Evolutionary conservation across 352 stramenopile species (phyloP), one percentile per base, ranked within the genome.

Genomic region (Pythium sp.): DNA sequence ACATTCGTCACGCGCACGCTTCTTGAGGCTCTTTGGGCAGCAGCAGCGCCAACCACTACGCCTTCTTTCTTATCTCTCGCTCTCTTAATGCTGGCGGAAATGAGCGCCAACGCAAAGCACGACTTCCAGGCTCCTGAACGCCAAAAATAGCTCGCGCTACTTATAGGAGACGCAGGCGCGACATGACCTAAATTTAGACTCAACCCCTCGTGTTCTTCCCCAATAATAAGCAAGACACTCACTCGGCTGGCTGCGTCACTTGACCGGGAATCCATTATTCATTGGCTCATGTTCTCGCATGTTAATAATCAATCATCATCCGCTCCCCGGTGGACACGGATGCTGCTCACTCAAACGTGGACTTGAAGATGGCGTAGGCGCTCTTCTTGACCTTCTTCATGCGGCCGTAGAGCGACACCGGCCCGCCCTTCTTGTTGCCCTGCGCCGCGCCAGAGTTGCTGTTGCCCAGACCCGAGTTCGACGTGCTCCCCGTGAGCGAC

Each of bases 341-440:
- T 24, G 58, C 51, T 5, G 34, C 41, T 91, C 79, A 92, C 72
- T 92, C 84, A 69, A 93, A 93, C 18, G 83, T 91, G 43, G 82
- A 84, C 69, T 90, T 91, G 79, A 93, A 90, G 75, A 93, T 93
- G 60, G 85, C 84, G 49, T 91, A 79, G 32, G 84, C 85, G 69
- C 75, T 93, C 73, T 91, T 91, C 71, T 90, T 82, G 34, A 80
- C 84, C 62, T 91, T 90, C 69, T 93, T 93, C 85, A 93, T 93
- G 32, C 83, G 83, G 46, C 85, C 84, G 64, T 93, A 93, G 28
- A 93, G 73, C 49, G 85, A 90, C 54, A 81, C 74, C 18, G 55
- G 47, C 65, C 69, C 68, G 73, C 72, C 62, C 70, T 82, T 49
- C 73, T 64, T 61, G 47, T 56, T 70, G 36, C 55, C 67, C 20